Evolutionary conservation across 306 rosid species (phyloP).

Genomic region (Lagenaria siceraria): DNA sequence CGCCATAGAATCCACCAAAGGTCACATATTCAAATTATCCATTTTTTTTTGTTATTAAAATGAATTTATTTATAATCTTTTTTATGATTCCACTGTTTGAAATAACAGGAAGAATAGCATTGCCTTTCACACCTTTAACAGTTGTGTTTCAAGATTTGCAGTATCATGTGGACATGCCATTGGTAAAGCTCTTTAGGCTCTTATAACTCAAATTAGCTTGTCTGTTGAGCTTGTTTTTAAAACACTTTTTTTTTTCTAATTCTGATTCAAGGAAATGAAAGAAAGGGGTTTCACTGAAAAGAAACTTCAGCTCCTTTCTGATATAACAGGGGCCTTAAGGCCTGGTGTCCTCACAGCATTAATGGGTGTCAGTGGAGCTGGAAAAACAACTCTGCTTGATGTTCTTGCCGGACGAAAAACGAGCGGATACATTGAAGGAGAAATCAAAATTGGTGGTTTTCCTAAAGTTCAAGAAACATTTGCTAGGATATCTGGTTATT

Average conservation of each 20-base stretch:
- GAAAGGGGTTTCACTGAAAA: slow-evolving; percentile 16
- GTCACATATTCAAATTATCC: background rate
- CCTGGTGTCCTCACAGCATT: slow-evolving; percentile 39
- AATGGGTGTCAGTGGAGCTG: slow-evolving; percentile 41
- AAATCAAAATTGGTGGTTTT: slow-evolving; percentile 31
- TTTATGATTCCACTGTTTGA: background rate
- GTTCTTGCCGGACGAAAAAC: slow-evolving; percentile 40
- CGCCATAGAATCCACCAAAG: background rate
- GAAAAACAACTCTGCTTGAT: slow-evolving; percentile 42
- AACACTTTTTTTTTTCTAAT: background rate
- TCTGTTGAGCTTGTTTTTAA: background rate
- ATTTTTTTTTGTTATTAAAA: background rate
- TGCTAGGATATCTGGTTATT: slow-evolving; percentile 34
- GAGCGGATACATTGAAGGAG: slow-evolving; percentile 26
- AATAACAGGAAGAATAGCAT: slow-evolving; percentile 21
- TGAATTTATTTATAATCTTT: background rate
- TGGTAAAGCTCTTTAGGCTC: slow-evolving; percentile 11
- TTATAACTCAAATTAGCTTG: background rate
- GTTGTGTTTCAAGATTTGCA: slow-evolving; percentile 32
- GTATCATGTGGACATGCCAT: slow-evolving; percentile 28
- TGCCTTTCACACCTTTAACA: slow-evolving; percentile 37
- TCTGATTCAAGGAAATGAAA: slow-evolving; percentile 18
- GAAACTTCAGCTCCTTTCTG: slow-evolving; percentile 25
- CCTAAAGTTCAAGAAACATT: slow-evolving; percentile 36
- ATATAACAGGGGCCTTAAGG: slow-evolving; percentile 27